Evolutionary conservation across 2,329 filamentous ascomycete genomes (phyloP).

Genomic region (Pseudogymnoascus sp.): DNA sequence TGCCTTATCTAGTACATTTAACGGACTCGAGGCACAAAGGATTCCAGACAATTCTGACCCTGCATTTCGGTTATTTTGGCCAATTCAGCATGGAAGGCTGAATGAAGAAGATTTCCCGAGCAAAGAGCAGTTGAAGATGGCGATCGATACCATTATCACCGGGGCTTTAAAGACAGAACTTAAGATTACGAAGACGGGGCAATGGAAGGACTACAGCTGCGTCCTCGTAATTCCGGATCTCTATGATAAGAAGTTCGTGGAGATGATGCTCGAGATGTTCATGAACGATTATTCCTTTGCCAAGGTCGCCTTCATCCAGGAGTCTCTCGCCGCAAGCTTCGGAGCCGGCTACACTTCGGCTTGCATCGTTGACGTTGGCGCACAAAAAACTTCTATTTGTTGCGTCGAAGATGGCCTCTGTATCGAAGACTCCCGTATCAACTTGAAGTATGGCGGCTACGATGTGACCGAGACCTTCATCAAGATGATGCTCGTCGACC

Average conservation of each 20-base stretch:
- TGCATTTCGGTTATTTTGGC: conserved; percentile 89
- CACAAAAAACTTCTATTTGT: conserved; percentile 93
- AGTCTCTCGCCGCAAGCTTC: conserved; percentile 89
- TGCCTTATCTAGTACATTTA: conserved; percentile 56
- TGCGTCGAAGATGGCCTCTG: conserved; percentile 96
- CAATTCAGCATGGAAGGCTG: conserved; percentile 74
- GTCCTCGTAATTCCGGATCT: conserved; percentile 96
- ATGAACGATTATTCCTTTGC: conserved; percentile 86
- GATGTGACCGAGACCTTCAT: conserved; percentile 93
- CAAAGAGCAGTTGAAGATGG: conserved; percentile 72
- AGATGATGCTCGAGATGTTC: conserved; percentile 72
- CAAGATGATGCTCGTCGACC: conserved; percentile 96
- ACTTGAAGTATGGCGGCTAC: conserved; percentile 85
- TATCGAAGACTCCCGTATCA: conserved; percentile 88
- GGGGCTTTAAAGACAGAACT: conserved; percentile 81
- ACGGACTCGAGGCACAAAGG: conserved; percentile 72
- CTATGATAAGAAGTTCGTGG: conserved; percentile 90
- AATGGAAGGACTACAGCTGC: conserved; percentile 86
- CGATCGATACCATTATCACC: conserved; percentile 80
- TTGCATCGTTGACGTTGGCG: conserved; percentile 92
- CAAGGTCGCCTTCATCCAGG: conserved; percentile 87
- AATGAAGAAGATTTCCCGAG: conserved; percentile 84
- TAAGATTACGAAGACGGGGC: conserved; percentile 65
- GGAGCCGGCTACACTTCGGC: conserved; percentile 90
- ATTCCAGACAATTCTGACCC: conserved; percentile 85